Base-by-base conservation (phyloP, 1,284 basidiomycete genomes). In the Taiwanofungus camphoratus region DNA sequence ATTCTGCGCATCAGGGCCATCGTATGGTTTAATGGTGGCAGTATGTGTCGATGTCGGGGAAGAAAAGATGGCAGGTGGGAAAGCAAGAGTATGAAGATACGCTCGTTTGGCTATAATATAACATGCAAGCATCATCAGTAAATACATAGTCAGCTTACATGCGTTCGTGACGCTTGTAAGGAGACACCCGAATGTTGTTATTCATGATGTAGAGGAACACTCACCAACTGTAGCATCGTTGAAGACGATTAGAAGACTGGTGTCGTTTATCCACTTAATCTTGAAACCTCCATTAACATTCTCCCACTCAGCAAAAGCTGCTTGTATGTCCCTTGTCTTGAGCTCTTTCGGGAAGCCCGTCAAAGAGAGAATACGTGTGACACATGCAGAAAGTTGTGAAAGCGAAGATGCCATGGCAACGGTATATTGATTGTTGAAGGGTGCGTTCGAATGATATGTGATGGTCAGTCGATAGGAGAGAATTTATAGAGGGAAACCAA, bases 221-320 rank as follows among this genome's bases (percentile, higher is more conserved):
- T 72, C 60, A 92, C 90, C 87, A 45, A 84, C 76, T 44, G 77
- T 71, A 50, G 87, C 79, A 65, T 93, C 89, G 55, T 81, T 79
- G 63, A 99, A 99, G 51, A 99, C 93, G 59, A 98, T 87, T 59
- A 96, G 72, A 33, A 95, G 88, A 59, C 89, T 94, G 36, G 90
- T 93, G 65, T 99, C 95, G 66, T 99, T 92, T 55, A 85, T 80
- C 95, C 95, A 99, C 66, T 99, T 99, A 66, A 99, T 96, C 73
- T 93, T 92, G 74, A 96, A 97, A 15, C 94, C 95, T 29, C 93
- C 93, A 47, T 76, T 82, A 36, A 83, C 73, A 48, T 73, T 77
- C 57, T 97, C 93, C 79, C 88, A 98, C 33, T 93, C 90, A 41
- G 82, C 74, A 64, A 99, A 97, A 31, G 92, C 86, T 41, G 76